phyloP scores from a whole-genome alignment of 768 basidiomycete genomes.

The Pholiota molesta region DNA sequence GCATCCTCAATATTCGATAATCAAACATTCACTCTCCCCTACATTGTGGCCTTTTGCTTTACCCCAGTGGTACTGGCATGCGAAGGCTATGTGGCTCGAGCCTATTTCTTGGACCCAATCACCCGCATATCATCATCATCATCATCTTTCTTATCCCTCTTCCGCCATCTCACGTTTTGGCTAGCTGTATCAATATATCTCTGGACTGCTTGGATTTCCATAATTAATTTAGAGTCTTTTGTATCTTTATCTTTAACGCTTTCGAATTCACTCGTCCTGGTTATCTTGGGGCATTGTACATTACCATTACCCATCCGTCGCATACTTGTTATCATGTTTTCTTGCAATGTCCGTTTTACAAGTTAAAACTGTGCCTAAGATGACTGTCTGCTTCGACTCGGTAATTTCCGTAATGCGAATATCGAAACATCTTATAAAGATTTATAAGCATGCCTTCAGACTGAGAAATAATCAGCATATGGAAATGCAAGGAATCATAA shows the following conservation, averaged over 20 bases:
- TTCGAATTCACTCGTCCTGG: neutral
- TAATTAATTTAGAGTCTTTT: neutral
- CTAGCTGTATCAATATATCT: constrained; percentile 3
- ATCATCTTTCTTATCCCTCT: neutral
- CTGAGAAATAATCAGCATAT: too few relatives aligned
- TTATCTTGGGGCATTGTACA: neutral
- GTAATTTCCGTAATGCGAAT: neutral
- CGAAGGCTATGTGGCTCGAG: neutral
- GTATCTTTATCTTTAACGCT: constrained; percentile 1
- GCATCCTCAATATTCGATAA: too few relatives aligned
- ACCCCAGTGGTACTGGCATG: neutral
- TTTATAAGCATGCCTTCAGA: neutral
- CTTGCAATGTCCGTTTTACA: neutral
- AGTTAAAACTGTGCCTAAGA: constrained; percentile 2
- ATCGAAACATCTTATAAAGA: neutral
- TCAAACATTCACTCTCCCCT: neutral
- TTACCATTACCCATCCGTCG: constrained; percentile 1
- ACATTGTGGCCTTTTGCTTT: neutral
- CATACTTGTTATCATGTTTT: neutral
- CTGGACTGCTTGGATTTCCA: neutral
- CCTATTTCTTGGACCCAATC: neutral
- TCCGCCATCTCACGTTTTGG: neutral
- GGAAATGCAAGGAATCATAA: neutral
- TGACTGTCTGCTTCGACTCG: neutral
- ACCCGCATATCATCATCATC: too few relatives aligned